A percentile compares a stretch with the other conserved stretches of the same genome.
These are phyloP conservation scores for Domatiomyces catenatus DNA, from an alignment of 2,329 filamentous ascomycete species.

Conservation along the genomic window DNA sequence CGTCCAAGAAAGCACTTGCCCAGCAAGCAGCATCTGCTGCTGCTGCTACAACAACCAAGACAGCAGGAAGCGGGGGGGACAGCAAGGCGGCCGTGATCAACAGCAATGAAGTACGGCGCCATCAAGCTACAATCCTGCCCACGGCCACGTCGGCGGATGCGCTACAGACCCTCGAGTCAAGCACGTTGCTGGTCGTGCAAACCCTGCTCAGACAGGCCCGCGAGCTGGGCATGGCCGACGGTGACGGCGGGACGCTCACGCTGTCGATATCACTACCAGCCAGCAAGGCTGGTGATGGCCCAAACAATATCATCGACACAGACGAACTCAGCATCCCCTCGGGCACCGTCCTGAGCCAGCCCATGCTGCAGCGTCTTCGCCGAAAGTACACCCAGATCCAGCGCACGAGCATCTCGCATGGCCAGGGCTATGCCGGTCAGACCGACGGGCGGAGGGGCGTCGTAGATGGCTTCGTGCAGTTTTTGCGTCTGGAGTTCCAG, in stretches of 20 bases:
- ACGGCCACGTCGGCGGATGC: conserved; percentile 25
- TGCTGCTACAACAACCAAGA: conserved; percentile 4
- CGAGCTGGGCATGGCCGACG: conserved; percentile 1
- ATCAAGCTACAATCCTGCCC: conserved; percentile 30
- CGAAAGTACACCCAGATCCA: conserved; percentile 34
- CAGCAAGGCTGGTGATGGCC: background rate
- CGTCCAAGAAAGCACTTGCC: conserved; percentile 12
- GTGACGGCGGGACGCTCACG: conserved; percentile 8
- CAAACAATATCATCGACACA: background rate
- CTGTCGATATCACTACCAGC: conserved; percentile 7
- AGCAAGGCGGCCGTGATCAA: conserved; percentile 12
- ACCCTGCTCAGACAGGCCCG: conserved; percentile 9
- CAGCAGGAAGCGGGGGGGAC: conserved; percentile 6
- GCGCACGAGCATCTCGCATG: conserved; percentile 22
- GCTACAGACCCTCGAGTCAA: conserved; percentile 27
- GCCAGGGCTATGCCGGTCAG: conserved; percentile 19
- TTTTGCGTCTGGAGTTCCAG: conserved; percentile 30
- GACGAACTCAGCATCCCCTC: conserved; percentile 9
- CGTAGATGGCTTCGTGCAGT: conserved; percentile 31
- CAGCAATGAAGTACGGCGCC: conserved; percentile 22
- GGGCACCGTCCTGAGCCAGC: conserved; percentile 23
- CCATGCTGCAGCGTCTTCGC: conserved; percentile 28
- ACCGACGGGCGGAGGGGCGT: conserved; percentile 21
- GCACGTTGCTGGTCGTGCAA: conserved; percentile 14
- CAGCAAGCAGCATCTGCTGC: conserved; percentile 5